Evolutionary conservation across 2,329 filamentous ascomycete genomes (phyloP).

Genomic region (Metarhizium brunneum): DNA sequence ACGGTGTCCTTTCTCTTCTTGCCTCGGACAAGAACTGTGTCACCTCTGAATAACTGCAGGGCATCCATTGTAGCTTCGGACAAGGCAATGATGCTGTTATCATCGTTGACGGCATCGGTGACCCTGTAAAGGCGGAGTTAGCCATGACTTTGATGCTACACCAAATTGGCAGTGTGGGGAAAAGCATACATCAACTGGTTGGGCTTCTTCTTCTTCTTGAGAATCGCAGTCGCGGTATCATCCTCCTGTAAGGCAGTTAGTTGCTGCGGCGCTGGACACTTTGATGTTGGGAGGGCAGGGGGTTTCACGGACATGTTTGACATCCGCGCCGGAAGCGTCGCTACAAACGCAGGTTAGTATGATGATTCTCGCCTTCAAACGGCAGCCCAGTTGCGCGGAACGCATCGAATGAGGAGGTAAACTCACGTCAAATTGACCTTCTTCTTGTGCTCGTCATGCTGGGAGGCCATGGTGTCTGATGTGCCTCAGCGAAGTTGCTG

Average conservation of each 20-base stretch:
- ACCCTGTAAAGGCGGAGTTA: conserved; percentile 50
- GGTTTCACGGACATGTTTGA: conserved; percentile 61
- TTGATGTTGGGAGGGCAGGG: conserved; percentile 7
- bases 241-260: conserved; percentile 53
- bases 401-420: conserved; percentile 9
- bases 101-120: conserved; percentile 97
- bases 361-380: not conserved
- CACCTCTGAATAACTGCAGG: conserved; percentile 95
- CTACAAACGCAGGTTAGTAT: conserved; percentile 34
- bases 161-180: conserved; percentile 3
- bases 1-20: conserved; percentile 99
- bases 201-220: conserved; percentile 99
- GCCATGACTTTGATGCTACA: not conserved
- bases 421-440: conserved; percentile 77
- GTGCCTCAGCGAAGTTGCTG: conserved; percentile 19
- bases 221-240: conserved; percentile 88
- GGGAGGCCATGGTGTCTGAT: conserved; percentile 56
- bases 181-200: conserved; percentile 85
- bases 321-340: conserved; percentile 81
- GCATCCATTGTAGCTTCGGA: conserved; percentile 99
- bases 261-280: conserved; percentile 10
- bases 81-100: conserved; percentile 98
- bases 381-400: not conserved
- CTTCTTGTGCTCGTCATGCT: conserved; percentile 63
- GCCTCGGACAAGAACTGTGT: conserved; percentile 95